A percentile compares a stretch with the other conserved stretches of the same genome.
These are phyloP conservation scores for Zalerion maritima DNA, from an alignment of 495 filamentous ascomycete species.

Conservation along the genomic window DNA sequence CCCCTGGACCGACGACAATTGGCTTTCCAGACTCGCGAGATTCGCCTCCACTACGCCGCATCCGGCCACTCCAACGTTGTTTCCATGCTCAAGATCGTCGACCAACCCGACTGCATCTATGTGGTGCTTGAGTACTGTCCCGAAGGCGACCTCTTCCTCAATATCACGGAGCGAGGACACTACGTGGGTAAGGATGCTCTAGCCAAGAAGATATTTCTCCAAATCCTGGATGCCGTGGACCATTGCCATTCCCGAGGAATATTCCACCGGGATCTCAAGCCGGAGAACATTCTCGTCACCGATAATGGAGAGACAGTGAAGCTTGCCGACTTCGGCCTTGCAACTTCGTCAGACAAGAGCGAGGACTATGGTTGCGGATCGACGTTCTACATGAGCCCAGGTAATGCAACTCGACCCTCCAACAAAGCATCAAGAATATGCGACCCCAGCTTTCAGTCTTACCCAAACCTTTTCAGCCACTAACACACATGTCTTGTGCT, in stretches of 20 bases:
- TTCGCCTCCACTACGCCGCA: conserved; percentile 77
- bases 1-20: conserved; percentile 77
- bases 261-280: conserved; percentile 96
- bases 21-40: conserved; percentile 85
- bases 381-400: conserved; percentile 98
- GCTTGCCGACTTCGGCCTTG: conserved; percentile 93
- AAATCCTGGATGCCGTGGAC: conserved; percentile 94
- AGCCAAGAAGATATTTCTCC: conserved; percentile 79
- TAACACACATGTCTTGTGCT: conserved; percentile 7
- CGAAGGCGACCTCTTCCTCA: conserved; percentile 92
- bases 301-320: conserved; percentile 80
- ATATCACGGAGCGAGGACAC: conserved; percentile 86
- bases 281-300: conserved; percentile 92
- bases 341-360: conserved; percentile 67
- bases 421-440: neutral
- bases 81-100: conserved; percentile 86
- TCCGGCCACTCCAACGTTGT: conserved; percentile 87
- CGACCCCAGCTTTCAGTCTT: too few species aligned
- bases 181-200: conserved; percentile 87
- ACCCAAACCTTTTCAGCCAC: conserved; percentile 7
- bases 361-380: conserved; percentile 96
- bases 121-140: conserved; percentile 96
- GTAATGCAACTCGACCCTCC: conserved; percentile 38
- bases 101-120: conserved; percentile 83
- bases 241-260: conserved; percentile 88